Percentiles rank a stretch among this genome's conserved stretches.
These are phyloP conservation scores for Rhytidiadelphus loreus DNA, from an alignment of 225 moss, liverwort and hornwort species.

Conservation along the genomic window DNA sequence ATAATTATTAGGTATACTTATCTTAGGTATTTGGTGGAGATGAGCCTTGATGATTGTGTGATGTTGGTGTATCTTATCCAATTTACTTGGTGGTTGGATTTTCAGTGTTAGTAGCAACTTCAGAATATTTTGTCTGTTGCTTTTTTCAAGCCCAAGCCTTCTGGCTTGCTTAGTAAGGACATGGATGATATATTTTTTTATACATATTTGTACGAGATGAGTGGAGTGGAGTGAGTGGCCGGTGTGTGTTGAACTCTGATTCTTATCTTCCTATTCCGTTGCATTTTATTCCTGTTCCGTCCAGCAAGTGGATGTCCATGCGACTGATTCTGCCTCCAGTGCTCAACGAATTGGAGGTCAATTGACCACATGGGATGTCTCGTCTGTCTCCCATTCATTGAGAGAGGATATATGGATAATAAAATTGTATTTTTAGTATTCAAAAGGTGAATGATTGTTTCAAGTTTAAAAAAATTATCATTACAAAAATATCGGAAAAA, in stretches of 20 bases:
- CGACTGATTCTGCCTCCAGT: not conserved
- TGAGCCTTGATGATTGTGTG: not conserved
- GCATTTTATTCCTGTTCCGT: not conserved
- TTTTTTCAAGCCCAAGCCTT: not conserved
- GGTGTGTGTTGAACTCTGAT: not conserved
- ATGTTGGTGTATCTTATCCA: not conserved
- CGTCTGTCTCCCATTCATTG: not conserved
- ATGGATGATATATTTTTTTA: not conserved
- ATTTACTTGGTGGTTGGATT: not conserved
- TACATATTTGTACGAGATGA: not conserved
- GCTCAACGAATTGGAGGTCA: not conserved
- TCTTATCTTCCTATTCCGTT: not conserved
- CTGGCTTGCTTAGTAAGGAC: no score
- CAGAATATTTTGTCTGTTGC: not conserved
- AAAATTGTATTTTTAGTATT: not conserved
- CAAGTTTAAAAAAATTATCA: not conserved
- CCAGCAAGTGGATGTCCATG: not conserved
- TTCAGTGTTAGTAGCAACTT: not conserved
- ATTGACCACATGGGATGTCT: not conserved
- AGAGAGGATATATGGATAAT: not conserved
- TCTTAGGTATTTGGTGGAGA: not conserved
- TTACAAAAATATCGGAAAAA: not conserved
- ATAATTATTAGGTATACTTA: not conserved
- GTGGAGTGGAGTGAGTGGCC: no score
- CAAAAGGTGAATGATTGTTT: not conserved